phyloP scores from a whole-genome alignment of 352 stramenopile species.

The Globisporangium viniferum region DNA sequence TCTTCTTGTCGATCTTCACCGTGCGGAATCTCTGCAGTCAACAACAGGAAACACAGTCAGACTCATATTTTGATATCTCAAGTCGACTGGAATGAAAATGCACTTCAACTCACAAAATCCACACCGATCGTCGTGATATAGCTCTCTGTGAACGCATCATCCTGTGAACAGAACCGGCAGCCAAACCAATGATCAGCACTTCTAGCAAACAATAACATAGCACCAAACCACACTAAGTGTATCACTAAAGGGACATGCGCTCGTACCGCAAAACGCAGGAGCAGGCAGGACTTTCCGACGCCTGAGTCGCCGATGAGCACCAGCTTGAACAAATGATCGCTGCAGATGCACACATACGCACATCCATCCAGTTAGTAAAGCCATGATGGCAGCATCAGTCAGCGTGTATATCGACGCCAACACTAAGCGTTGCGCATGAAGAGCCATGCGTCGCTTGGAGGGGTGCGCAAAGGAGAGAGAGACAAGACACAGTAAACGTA shows the following conservation, averaged over 20 bases:
- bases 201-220: background rate
- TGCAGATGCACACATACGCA: conserved; percentile 17
- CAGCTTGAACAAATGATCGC: conserved; percentile 97
- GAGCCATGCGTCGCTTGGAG: conserved; percentile 13
- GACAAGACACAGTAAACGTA: conserved; percentile 21
- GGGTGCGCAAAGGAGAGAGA: conserved; percentile 3
- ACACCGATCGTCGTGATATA: conserved; percentile 97
- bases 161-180: conserved; percentile 28
- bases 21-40: conserved; percentile 89
- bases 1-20: conserved; percentile 99
- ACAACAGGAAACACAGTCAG: conserved; percentile 4
- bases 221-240: background rate
- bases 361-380: background rate
- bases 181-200: background rate
- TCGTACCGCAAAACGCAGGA: conserved; percentile 94
- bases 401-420: background rate
- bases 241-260: conserved; percentile 6
- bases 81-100: background rate
- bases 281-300: conserved; percentile 98
- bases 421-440: background rate
- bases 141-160: conserved; percentile 98
- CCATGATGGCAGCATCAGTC: conserved; percentile 9
- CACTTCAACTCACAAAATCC: conserved; percentile 85
- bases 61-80: background rate
- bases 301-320: conserved; percentile 98